Conservation (phyloP, 805 yeast species). For the Debaryomyces maramus region DNA sequence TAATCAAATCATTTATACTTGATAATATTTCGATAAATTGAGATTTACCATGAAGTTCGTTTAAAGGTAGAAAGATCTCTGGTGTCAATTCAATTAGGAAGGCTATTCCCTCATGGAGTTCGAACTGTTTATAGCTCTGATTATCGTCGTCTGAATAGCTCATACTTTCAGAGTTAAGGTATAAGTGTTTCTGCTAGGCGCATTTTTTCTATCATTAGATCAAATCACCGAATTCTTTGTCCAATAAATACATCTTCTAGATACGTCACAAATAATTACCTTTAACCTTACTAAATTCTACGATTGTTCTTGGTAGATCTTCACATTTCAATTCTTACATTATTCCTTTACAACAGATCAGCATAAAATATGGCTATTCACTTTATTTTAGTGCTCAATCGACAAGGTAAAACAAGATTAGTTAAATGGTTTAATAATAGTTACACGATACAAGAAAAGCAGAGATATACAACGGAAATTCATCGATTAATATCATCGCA, state of each 20-base stretch:
- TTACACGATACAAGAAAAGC: constrained; percentile 30
- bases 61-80: constrained; percentile 37
- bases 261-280: too few species aligned
- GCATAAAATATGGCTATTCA: constrained; percentile 64
- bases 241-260: too few species aligned
- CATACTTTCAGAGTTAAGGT: too few species aligned
- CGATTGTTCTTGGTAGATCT: too few species aligned
- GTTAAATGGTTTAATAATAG: constrained; percentile 67
- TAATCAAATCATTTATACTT: constrained; percentile 60
- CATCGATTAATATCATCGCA: constrained; percentile 79
- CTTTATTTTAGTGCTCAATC: constrained; percentile 77
- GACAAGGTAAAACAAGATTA: constrained; percentile 90
- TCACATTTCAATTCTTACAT: too few species aligned
- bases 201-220: too few species aligned
- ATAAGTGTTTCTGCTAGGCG: too few species aligned
- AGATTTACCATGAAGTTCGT: constrained; percentile 37
- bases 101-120: constrained; percentile 61
- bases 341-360: too few species aligned
- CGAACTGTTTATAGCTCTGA: constrained; percentile 35
- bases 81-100: constrained; percentile 63
- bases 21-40: constrained; percentile 54
- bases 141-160: constrained; percentile 13
- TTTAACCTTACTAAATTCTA: too few species aligned
- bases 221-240: too few species aligned
- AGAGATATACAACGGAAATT: constrained; percentile 54